These are phyloP conservation scores for Debaryomycetaceae sp. DNA, from an alignment of 1,139 yeast species.

Conservation along the genomic window DNA sequence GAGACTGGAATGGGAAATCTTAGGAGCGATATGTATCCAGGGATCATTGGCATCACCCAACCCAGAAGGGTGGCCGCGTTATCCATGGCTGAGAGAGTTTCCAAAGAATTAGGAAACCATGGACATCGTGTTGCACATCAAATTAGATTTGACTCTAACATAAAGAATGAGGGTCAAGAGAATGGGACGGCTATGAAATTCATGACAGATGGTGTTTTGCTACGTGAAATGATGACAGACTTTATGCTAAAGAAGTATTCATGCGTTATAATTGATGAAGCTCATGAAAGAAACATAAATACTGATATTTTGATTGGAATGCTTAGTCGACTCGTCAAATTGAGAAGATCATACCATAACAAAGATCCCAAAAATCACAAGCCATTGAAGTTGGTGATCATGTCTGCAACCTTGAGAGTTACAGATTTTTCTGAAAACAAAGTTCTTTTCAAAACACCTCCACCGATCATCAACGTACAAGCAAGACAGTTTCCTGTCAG, in stretches of 20 bases:
- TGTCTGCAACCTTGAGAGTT: slow-evolving; percentile 97
- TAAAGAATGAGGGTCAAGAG: slow-evolving; percentile 47
- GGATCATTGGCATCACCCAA: slow-evolving; percentile 94
- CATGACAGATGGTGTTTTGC: slow-evolving; percentile 97
- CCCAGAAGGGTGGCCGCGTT: slow-evolving; percentile 99
- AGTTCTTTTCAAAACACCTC: slow-evolving; percentile 67
- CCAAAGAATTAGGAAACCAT: slow-evolving; percentile 77
- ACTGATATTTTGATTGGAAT: slow-evolving; percentile 96
- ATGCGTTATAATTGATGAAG: slow-evolving; percentile 88
- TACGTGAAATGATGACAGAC: slow-evolving; percentile 90
- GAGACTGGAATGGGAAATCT: slow-evolving; percentile 83
- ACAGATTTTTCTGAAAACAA: slow-evolving; percentile 86
- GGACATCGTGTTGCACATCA: slow-evolving; percentile 82
- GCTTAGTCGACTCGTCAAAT: slow-evolving; percentile 78
- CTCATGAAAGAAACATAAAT: slow-evolving; percentile 93
- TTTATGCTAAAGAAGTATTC: slow-evolving; percentile 79
- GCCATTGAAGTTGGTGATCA: slow-evolving; percentile 67
- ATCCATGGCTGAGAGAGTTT: slow-evolving; percentile 91
- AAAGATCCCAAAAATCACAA: slow-evolving; percentile 46
- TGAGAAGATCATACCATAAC: slow-evolving; percentile 58
- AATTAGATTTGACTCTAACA: slow-evolving; percentile 81
- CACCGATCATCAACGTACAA: slow-evolving; percentile 87
- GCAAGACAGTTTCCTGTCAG: slow-evolving; percentile 96
- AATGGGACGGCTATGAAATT: slow-evolving; percentile 77
- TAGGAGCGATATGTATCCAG: slow-evolving; percentile 63